Evolutionary conservation across 2,329 filamentous ascomycete species (phyloP), one percentile per base, ranked within the genome.

Genomic region (Cercospora zeae-maydis): DNA sequence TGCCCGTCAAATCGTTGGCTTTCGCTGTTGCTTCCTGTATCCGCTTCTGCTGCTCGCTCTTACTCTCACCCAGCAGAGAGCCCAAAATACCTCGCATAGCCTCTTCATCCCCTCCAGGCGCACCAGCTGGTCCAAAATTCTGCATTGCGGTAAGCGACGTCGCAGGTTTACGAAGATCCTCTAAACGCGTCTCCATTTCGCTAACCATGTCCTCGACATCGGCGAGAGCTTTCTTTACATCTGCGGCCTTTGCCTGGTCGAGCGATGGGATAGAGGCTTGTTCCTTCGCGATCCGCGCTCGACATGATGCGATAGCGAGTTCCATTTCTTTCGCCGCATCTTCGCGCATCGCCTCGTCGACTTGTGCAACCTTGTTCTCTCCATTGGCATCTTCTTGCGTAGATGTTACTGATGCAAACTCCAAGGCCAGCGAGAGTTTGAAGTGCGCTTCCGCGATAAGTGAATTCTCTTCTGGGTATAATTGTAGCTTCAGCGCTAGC

Each of bases 401-500:
- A 1, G 84, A 82, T 16, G 81, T 83, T 51, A 95, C 86, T 0
- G 92, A 95, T 3, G 91, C 91, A 70, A 98, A 98, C 74, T 99
- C 95, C 30, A 99, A 84, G 0, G 95, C 95, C 14, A 99, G 85
- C 0, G 93, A 96, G 27, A 99, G 87, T 78, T 97, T 98, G 81
- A 90, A 99, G 79, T 99, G 92, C 14, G 91, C 93, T 80, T 99
- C 95, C 45, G 95, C 93, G 61, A 98, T 84, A 57, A 96, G 84
- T 70, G 92, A 90, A 13, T 91, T 92, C 66, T 96, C 91, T 55
- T 88, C 83, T 0, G 91, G 84, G 74, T 91, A 92, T 2, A 98
- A 83, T 56, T 89, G 84, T 70, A 90, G 79, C 78, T 96, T 96
- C 72, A 96, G 85, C 42, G 85, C 84, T 54, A 98, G 84, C 1